Conservation (phyloP, 257 asterid species). For the Linaria vulgaris region DNA sequence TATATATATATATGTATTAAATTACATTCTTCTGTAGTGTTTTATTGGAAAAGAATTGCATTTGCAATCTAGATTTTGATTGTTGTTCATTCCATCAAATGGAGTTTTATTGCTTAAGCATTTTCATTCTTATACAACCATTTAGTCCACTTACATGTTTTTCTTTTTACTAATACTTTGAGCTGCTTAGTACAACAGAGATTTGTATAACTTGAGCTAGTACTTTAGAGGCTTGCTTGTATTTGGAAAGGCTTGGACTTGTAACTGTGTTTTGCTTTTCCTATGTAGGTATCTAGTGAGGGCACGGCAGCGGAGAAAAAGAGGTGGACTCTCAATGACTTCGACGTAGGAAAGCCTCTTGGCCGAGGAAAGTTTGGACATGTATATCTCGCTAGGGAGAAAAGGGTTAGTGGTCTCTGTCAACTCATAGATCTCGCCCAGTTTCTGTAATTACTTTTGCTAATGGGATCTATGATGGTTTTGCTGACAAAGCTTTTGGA, state of each 20-base stretch:
- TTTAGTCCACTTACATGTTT: too few relatives aligned
- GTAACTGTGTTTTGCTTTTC: background rate
- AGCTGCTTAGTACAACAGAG: too few relatives aligned
- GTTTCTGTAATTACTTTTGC: too few relatives aligned
- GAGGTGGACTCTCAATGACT: slow-evolving; percentile 82
- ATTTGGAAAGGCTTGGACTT: background rate
- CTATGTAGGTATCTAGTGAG: background rate
- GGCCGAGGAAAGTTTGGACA: slow-evolving; percentile 98
- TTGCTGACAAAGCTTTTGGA: too few relatives aligned
- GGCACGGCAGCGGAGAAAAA: slow-evolving; percentile 29
- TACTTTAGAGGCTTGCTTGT: background rate
- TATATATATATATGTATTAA: too few relatives aligned
- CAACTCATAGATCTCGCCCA: background rate
- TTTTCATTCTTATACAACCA: background rate
- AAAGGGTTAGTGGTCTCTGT: slow-evolving; percentile 49
- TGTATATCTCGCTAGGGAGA: slow-evolving; percentile 91
- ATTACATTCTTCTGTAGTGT: slow-evolving; percentile 3
- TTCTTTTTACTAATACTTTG: too few relatives aligned
- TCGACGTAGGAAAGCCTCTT: slow-evolving; percentile 95
- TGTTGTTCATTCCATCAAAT: background rate
- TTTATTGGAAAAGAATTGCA: slow-evolving; percentile 3
- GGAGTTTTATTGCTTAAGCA: background rate
- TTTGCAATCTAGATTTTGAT: background rate
- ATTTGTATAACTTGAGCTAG: too few relatives aligned
- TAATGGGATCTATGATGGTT: background rate